Conservation (phyloP, 2,329 filamentous ascomycete genomes). For the Talaromyces sp. region DNA sequence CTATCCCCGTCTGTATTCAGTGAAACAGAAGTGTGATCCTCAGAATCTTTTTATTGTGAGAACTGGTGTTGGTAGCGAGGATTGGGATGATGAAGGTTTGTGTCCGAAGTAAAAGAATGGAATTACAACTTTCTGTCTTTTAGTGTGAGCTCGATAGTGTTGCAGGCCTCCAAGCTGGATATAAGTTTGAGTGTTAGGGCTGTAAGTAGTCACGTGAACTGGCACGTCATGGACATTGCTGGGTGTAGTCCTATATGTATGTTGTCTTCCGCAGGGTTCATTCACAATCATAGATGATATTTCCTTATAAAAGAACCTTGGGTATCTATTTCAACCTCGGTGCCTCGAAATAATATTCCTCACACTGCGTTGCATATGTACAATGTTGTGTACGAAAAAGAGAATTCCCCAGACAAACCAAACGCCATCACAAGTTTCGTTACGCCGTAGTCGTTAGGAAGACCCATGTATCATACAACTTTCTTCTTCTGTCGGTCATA, state of each 20-base stretch:
- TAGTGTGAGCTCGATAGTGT: too few species aligned
- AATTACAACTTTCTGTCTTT: too few species aligned
- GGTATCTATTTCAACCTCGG: too few species aligned
- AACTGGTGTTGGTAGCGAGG: slow-evolving; percentile 37
- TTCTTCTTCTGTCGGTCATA: slow-evolving; percentile 39
- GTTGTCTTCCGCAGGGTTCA: neutral
- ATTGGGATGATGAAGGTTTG: slow-evolving; percentile 21
- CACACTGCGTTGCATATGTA: neutral
- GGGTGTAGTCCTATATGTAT: neutral
- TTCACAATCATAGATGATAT: too few species aligned
- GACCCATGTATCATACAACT: slow-evolving; percentile 5
- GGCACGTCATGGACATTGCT: too few species aligned
- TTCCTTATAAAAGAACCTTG: too few species aligned
- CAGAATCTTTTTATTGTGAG: slow-evolving; percentile 34
- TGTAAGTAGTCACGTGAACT: too few species aligned
- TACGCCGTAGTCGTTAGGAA: slow-evolving; percentile 5
- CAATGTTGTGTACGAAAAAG: neutral
- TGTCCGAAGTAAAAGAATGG: too few species aligned
- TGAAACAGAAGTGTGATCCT: slow-evolving; percentile 43
- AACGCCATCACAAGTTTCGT: slow-evolving; percentile 1
- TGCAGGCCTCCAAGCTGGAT: too few species aligned
- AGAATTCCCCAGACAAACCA: neutral
- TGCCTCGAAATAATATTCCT: neutral
- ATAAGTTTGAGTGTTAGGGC: too few species aligned
- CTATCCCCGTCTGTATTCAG: slow-evolving; percentile 28